phyloP scores from a whole-genome alignment of 2,329 filamentous ascomycete species.

The Neofusicoccum laricinum region DNA sequence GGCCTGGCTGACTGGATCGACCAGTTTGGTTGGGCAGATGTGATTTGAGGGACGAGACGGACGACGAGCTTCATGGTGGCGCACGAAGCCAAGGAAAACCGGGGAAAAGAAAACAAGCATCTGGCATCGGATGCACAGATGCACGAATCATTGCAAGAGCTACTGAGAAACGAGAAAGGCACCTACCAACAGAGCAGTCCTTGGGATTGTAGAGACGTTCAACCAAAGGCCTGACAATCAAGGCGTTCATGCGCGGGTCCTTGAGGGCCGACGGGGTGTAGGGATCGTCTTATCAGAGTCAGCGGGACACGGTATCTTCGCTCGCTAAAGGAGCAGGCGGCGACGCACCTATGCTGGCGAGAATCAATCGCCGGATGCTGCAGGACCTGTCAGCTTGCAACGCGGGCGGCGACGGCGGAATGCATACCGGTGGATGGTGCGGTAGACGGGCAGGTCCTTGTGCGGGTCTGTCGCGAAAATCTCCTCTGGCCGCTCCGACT shows the following conservation, averaged over 20 bases:
- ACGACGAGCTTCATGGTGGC: background rate
- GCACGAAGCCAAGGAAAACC: background rate
- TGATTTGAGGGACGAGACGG: background rate
- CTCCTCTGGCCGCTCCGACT: constrained; percentile 34
- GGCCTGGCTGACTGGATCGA: no score
- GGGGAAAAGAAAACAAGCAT: background rate
- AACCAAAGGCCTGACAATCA: constrained; percentile 77
- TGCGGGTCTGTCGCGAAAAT: constrained; percentile 54
- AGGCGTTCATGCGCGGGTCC: constrained; percentile 77
- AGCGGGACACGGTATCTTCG: background rate
- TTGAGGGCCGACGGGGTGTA: constrained; percentile 73
- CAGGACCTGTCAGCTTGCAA: background rate
- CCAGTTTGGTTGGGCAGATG: background rate
- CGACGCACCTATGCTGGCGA: constrained; percentile 45
- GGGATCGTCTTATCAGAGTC: constrained; percentile 51
- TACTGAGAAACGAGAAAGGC: background rate
- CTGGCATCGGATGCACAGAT: no score
- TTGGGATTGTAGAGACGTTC: constrained; percentile 76
- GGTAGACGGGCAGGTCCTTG: constrained; percentile 68
- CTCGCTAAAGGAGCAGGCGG: background rate
- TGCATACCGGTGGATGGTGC: constrained; percentile 65
- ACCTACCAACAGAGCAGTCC: constrained; percentile 71
- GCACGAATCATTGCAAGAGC: no score
- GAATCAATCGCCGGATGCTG: constrained; percentile 45
- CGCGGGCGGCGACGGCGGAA: background rate